Percentiles rank a stretch among this genome's conserved stretches.
Evolutionary conservation across 805 yeast species (phyloP).

Genomic region (Saturnispora silvae): DNA sequence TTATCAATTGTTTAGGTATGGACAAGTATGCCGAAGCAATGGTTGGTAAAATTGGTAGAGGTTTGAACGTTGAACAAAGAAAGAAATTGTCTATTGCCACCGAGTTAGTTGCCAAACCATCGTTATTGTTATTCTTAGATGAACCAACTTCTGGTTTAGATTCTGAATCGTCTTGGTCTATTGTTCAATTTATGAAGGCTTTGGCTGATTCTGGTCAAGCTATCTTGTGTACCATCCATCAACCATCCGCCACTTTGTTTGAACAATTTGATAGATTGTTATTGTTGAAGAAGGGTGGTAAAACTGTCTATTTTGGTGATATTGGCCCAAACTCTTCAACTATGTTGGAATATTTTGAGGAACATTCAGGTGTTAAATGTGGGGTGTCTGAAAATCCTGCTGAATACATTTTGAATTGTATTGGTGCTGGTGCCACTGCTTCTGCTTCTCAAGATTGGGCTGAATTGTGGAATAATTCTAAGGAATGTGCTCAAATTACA

Average conservation of each 20-base stretch:
- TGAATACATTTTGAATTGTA: conserved; percentile 61
- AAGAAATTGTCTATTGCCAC: conserved; percentile 45
- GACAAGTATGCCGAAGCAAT: conserved; percentile 40
- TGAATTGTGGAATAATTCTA: conserved; percentile 44
- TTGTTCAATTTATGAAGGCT: conserved; percentile 39
- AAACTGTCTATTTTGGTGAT: conserved; percentile 44
- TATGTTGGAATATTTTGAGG: conserved; percentile 37
- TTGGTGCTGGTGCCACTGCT: conserved; percentile 79
- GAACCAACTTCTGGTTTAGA: conserved; percentile 54
- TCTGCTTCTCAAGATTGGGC: conserved; percentile 49
- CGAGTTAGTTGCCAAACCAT: conserved; percentile 44
- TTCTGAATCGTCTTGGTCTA: conserved; percentile 48
- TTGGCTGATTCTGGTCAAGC: conserved; percentile 44
- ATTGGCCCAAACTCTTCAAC: conserved; percentile 36
- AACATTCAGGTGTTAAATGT: conserved; percentile 56
- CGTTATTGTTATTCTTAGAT: conserved; percentile 42
- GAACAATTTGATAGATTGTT: conserved; percentile 34
- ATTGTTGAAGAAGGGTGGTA: conserved; percentile 41
- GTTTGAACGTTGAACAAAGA: conserved; percentile 44
- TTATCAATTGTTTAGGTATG: conserved; percentile 32
- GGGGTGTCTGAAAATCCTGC: conserved; percentile 59
- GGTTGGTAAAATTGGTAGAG: conserved; percentile 35
- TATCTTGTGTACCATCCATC: conserved; percentile 46
- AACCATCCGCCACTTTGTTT: conserved; percentile 37
- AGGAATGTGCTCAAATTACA: conserved; percentile 25